Evolutionary conservation across 768 basidiomycete genomes (phyloP), one percentile per base, ranked within the genome.

Genomic region (Phylloporus arenicola): DNA sequence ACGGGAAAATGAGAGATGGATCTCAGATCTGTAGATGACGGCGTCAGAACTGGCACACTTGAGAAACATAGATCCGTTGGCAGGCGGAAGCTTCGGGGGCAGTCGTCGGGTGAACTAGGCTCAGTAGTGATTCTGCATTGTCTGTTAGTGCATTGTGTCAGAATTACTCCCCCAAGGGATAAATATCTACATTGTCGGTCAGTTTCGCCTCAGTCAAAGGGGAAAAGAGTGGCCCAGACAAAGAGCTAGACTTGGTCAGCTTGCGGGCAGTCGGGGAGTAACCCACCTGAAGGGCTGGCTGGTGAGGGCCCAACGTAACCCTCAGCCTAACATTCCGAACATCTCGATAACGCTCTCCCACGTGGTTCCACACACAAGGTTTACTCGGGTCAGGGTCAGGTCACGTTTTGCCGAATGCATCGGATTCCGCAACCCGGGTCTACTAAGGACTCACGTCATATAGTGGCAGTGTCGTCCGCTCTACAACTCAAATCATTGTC

Each of bases 21-120:
- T 67, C 65, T 65, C 9, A 68, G 66, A 68, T 68, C 61, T 58
- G 38, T 17, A 57, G 55, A 66, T 62, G 57, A 59, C 63, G 57
- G 61, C 54, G 58, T 50, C 56, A 57, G 55, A 59, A 45, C 27
- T 41, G 56, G 50, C 54, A 59, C 51, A 52, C 51, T 61, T 57
- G 63, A 69, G 59, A 65, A 52, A 65, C 57, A 63, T 56, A 61
- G 65, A 68, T 61, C 58, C 54, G 65, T 56, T 63, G 53, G 48
- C 57, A 56, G 48, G 51, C 51, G 57, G 55, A 44, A 44, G 27
- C 22, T 50, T 45, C 43, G 49, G 49, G 38, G 38, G 52, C 52
- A 55, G 52, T 61, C 30, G 33, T 53, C 62, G 62, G 63, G 43
- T 51, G 60, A 55, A 62, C 43, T 46, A 64, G 51, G 57, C 52